phyloP scores from a whole-genome alignment of 139 green algal species.

The Desmodesmus armatus region DNA sequence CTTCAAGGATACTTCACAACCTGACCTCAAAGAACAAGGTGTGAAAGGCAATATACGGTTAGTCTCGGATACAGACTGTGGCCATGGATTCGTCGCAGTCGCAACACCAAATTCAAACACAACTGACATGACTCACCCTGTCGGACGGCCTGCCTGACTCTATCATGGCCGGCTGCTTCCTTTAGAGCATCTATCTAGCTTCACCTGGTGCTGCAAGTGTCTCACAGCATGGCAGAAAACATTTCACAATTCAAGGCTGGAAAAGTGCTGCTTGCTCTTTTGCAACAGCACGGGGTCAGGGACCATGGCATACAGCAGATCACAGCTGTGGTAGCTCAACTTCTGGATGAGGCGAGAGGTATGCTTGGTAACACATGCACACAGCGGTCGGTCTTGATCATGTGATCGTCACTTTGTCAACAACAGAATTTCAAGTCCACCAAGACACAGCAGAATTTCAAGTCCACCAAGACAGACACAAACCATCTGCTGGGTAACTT shows the following conservation, averaged over 20 bases:
- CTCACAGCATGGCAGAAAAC: neutral
- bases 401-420: too few relatives aligned
- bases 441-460: neutral
- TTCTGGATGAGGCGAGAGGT: constrained; percentile 5
- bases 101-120: neutral
- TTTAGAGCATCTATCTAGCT: neutral
- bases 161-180: too few relatives aligned
- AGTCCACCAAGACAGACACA: neutral
- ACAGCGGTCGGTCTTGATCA: too few relatives aligned
- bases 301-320: neutral
- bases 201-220: neutral
- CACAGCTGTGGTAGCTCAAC: neutral
- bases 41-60: too few relatives aligned
- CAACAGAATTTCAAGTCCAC: neutral
- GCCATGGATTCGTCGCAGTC: neutral
- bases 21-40: too few relatives aligned
- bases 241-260: neutral
- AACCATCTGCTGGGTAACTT: neutral
- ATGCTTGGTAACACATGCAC: neutral
- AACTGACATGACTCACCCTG: too few relatives aligned
- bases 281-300: constrained; percentile 17
- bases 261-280: neutral
- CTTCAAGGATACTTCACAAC: too few relatives aligned
- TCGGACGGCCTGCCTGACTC: too few relatives aligned
- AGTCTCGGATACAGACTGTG: neutral